Evolutionary conservation across 305 asterid species (phyloP), one percentile per base, ranked within the genome.

Genomic region (Plantago coronopus): DNA sequence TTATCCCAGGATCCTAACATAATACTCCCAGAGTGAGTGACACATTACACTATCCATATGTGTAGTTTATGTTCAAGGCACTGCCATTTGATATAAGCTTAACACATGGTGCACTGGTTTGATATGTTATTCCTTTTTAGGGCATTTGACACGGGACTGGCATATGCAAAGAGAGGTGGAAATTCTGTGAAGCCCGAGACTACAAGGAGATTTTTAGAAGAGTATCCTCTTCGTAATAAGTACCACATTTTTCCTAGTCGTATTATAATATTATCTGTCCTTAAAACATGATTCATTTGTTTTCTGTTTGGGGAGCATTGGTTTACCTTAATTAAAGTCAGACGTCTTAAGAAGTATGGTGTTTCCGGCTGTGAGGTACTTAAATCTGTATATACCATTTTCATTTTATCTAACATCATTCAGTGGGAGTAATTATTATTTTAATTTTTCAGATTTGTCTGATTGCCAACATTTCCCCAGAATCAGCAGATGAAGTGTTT

Each of bases 1-100:
- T 70, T 89, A 72, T 93, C 98, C 48, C 85, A 83, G 48, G 98
- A 93, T 78, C 91, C 97, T 46, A 78, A 83, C 57, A 74, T 93
- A 62, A 89, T 84, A 74, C 78, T 89, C 59, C 91, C 98, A 17
- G 71, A 68, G 98, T 89, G 79, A 79, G 96, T 74, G 70, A 63
- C 67, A 46, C 38, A 31, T 31, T 31, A 31, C 8, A 31, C 38
- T 31, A 31, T 7, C 3, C 8, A 3, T 31, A 4, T 31, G 7
- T 31, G 38, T 31, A 31, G 38, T 31, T 31, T 31, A 3, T 1
- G 7, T 31, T 31, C 4, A 31, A 31, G 9, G 38, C 7, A 31
- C 38, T 31, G 38, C 38, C 7, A 2, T 27, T 2, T 27, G 7
- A 29, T 29, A 64, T 57, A 48, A 27, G 25, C 55, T 54, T 48